These are phyloP conservation scores for Coffea humblotiana DNA, from an alignment of 305 asterid genomes.

Conservation along the genomic window DNA sequence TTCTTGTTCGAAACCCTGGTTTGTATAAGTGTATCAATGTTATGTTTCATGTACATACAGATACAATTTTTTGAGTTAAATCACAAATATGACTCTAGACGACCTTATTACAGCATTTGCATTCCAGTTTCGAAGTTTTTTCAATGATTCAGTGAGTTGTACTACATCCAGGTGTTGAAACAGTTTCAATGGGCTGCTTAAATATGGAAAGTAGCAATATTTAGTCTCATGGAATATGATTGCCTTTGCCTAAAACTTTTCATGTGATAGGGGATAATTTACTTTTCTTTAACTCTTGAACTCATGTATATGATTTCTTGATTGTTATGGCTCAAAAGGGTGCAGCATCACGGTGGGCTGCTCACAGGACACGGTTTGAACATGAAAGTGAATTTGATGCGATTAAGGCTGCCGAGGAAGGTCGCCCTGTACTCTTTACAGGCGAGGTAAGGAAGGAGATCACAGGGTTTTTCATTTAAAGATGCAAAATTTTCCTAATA, in stretches of 20 bases:
- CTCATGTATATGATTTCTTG: constrained; percentile 22
- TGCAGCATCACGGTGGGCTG: constrained; percentile 84
- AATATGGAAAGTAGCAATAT: not conserved
- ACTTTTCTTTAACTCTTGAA: too few species aligned
- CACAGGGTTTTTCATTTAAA: not conserved
- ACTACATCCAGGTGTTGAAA: not conserved
- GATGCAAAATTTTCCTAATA: not conserved
- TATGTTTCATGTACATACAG: not conserved
- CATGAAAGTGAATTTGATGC: constrained; percentile 68
- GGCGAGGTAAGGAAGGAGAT: constrained; percentile 64
- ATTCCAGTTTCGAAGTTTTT: not conserved
- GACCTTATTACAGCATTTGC: not conserved
- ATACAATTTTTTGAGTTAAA: not conserved
- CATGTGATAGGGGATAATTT: not conserved
- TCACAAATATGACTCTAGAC: not conserved
- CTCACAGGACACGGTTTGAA: constrained; percentile 71
- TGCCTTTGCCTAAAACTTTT: not conserved
- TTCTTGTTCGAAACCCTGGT: constrained; percentile 4
- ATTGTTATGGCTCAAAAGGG: constrained; percentile 48
- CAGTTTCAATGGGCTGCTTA: not conserved
- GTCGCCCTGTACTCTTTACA: constrained; percentile 73
- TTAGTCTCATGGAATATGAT: not conserved
- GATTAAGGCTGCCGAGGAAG: constrained; percentile 61
- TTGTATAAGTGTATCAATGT: not conserved
- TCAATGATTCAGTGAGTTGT: not conserved